Percentiles rank a stretch among this genome's conserved stretches.
Evolutionary conservation across 2,329 filamentous ascomycete species (phyloP).

Genomic region (Epichloe amarillans): DNA sequence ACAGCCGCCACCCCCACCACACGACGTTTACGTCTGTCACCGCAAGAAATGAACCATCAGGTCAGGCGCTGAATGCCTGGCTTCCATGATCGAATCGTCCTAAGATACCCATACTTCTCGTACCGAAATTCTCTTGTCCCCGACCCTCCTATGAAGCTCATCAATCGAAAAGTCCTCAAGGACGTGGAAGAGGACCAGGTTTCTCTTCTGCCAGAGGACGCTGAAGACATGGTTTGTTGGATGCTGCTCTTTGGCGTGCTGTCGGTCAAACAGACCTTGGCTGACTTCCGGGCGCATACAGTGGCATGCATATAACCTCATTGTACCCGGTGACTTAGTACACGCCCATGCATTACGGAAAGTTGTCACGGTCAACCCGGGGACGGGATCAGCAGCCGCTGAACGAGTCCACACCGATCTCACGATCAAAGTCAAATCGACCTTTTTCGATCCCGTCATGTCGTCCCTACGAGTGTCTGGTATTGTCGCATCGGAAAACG

Average conservation of each 20-base stretch:
- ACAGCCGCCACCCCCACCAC: conserved; percentile 6
- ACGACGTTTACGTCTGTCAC: background rate
- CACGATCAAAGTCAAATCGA: conserved; percentile 42
- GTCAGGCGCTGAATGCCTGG: background rate
- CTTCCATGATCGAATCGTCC: background rate
- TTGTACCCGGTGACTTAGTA: conserved; percentile 38
- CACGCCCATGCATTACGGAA: conserved; percentile 43
- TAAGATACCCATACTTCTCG: background rate
- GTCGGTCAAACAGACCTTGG: conserved; percentile 1
- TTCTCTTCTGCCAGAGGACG: conserved; percentile 30
- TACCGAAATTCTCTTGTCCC: background rate
- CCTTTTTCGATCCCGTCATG: conserved; percentile 43
- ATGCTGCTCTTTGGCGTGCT: background rate
- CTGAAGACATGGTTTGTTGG: conserved; percentile 31
- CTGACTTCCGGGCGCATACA: conserved; percentile 10
- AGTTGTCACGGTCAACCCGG: conserved; percentile 34
- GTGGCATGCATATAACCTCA: conserved; percentile 52
- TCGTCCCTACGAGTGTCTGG: conserved; percentile 44
- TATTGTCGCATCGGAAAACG: conserved; percentile 38
- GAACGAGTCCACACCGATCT: conserved; percentile 44
- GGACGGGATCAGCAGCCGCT: conserved; percentile 33
- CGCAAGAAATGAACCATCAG: background rate
- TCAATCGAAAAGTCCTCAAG: conserved; percentile 23
- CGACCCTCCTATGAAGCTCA: conserved; percentile 25
- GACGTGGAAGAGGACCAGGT: conserved; percentile 27